Evolutionary conservation across 495 filamentous ascomycete species (phyloP).

Genomic region (Podospora tetraspora): DNA sequence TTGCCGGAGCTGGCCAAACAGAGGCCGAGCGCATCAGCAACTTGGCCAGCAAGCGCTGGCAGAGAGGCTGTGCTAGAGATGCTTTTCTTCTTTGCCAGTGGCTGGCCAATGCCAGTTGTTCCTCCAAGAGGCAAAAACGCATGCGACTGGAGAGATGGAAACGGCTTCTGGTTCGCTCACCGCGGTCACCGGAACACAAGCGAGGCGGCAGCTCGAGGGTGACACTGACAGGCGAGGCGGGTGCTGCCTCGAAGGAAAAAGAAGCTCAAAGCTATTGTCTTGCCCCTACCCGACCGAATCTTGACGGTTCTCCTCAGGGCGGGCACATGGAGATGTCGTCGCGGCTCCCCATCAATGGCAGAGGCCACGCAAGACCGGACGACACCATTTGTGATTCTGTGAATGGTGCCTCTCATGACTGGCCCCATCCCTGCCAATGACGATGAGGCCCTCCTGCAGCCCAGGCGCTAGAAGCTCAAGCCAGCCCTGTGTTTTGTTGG

Average conservation of each 20-base stretch:
- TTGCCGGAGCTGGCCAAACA: conserved; percentile 1
- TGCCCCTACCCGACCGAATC: neutral
- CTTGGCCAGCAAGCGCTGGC: conserved; percentile 10
- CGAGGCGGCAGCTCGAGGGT: neutral
- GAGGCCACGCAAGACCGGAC: conserved; percentile 12
- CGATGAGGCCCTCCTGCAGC: conserved; percentile 6
- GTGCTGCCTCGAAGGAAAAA: neutral
- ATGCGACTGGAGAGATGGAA: conserved; percentile 5
- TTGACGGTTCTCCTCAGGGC: neutral
- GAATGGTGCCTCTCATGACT: conserved; percentile 3
- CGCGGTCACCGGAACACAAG: neutral
- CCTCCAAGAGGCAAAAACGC: conserved; percentile 5
- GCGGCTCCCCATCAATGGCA: neutral
- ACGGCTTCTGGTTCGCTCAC: conserved; percentile 1
- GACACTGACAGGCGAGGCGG: neutral
- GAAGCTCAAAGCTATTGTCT: neutral
- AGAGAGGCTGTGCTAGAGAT: conserved; percentile 12
- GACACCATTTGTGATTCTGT: neutral
- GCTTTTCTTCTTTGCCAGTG: neutral
- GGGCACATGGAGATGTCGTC: neutral
- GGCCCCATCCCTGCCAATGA: conserved; percentile 11
- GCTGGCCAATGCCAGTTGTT: conserved; percentile 7
- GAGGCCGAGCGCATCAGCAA: neutral
- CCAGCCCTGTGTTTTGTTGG: conserved; percentile 23
- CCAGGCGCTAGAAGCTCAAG: conserved; percentile 11